phyloP scores from a whole-genome alignment of 2,329 filamentous ascomycete species.

The Diaporthe batatas region DNA sequence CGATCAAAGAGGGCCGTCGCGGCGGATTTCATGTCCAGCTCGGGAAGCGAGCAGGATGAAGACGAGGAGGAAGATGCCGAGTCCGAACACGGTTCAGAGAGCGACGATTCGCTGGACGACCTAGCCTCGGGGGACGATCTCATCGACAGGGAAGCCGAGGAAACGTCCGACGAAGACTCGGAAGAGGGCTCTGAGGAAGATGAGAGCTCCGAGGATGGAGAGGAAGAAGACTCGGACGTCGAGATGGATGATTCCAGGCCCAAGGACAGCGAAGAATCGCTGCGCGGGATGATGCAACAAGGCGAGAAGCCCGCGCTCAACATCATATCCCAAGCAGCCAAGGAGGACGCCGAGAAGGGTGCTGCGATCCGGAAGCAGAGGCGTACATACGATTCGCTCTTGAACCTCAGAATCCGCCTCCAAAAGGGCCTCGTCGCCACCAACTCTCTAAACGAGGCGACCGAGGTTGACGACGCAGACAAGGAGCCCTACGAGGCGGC shows the following conservation, averaged over 20 bases:
- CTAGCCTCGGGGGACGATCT: slow-evolving; percentile 45
- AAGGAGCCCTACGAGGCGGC: slow-evolving; percentile 77
- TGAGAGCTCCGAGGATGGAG: slow-evolving; percentile 52
- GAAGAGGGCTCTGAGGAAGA: slow-evolving; percentile 52
- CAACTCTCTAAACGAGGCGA: slow-evolving; percentile 75
- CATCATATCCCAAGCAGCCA: slow-evolving; percentile 72
- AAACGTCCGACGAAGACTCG: slow-evolving; percentile 42
- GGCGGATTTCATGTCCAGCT: slow-evolving; percentile 69
- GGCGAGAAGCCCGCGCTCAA: slow-evolving; percentile 76
- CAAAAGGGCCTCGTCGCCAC: slow-evolving; percentile 90
- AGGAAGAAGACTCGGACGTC: slow-evolving; percentile 50
- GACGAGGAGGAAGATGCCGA: slow-evolving; percentile 53
- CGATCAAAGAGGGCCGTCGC: slow-evolving; percentile 60
- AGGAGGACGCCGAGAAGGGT: slow-evolving; percentile 87
- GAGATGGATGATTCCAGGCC: slow-evolving; percentile 50
- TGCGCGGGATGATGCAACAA: slow-evolving; percentile 76
- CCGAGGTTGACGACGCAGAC: slow-evolving; percentile 54
- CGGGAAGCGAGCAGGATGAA: slow-evolving; percentile 49
- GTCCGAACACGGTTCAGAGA: slow-evolving; percentile 51
- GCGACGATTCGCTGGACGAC: slow-evolving; percentile 38
- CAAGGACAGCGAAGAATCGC: slow-evolving; percentile 63
- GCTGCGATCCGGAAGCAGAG: slow-evolving; percentile 88
- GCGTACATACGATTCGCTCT: slow-evolving; percentile 85
- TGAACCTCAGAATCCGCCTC: slow-evolving; percentile 91
- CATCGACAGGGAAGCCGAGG: slow-evolving; percentile 45